Evolutionary conservation across 495 filamentous ascomycete species (phyloP).

Genomic region (Clavariopsis aquatica): DNA sequence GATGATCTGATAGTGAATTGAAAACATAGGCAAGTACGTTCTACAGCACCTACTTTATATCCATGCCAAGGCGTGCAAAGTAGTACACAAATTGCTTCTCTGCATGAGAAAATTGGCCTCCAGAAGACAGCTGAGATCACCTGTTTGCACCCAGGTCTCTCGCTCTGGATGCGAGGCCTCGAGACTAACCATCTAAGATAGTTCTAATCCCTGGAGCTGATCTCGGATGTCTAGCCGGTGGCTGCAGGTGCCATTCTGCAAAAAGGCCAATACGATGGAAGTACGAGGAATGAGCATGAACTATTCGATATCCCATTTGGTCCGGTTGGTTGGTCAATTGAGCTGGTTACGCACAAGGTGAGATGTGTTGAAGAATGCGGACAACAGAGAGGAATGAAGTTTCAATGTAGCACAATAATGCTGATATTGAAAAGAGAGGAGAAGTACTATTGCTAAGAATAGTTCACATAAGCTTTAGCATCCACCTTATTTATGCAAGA

Average conservation of each 20-base stretch:
- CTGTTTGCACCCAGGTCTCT: not conserved
- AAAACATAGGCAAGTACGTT: not conserved
- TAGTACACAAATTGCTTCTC: not conserved
- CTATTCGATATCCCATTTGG: too few relatives aligned
- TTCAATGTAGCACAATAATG: not conserved
- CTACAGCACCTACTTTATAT: not conserved
- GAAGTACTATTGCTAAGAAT: conserved; percentile 5
- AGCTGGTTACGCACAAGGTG: not conserved
- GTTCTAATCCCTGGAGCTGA: not conserved
- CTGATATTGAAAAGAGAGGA: not conserved
- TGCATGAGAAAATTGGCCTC: not conserved
- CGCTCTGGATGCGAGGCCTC: not conserved
- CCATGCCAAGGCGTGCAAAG: not conserved
- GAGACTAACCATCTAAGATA: not conserved
- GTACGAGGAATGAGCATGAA: not conserved
- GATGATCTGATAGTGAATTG: not conserved
- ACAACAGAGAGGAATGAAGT: not conserved
- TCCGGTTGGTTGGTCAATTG: not conserved
- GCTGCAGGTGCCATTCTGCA: not conserved
- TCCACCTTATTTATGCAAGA: not conserved
- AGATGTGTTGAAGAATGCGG: not conserved
- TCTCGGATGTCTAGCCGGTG: not conserved
- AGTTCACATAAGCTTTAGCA: conserved; percentile 16
- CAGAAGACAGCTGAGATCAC: conserved; percentile 1
- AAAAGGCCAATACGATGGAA: not conserved